A percentile compares a stretch with the other conserved stretches of the same genome.
phyloP scores from a whole-genome alignment of 1,284 basidiomycete genomes.

The Melanopsichium pennsylvanicum region DNA sequence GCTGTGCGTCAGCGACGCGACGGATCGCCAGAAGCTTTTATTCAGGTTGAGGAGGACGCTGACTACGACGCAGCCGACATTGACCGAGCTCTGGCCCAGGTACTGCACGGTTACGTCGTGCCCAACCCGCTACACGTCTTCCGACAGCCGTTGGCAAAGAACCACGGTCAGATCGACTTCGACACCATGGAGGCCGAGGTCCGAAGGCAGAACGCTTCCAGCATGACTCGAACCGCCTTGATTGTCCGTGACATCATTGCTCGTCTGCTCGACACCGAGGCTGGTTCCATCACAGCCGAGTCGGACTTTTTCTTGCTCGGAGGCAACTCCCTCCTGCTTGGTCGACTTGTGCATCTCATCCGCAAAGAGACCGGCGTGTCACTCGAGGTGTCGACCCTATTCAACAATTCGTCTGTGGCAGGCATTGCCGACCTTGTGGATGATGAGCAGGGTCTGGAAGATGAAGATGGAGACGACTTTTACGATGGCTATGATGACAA shows the following conservation, averaged over 20 bases:
- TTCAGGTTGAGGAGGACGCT: conserved; percentile 65
- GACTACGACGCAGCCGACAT: conserved; percentile 65
- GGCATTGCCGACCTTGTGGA: conserved; percentile 63
- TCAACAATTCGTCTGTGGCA: conserved; percentile 64
- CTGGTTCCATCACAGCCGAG: conserved; percentile 65
- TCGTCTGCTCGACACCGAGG: conserved; percentile 63
- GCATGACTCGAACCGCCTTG: conserved; percentile 63
- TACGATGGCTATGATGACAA: conserved; percentile 64
- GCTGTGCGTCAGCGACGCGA: conserved; percentile 64
- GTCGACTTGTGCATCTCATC: conserved; percentile 63
- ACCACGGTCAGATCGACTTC: conserved; percentile 63
- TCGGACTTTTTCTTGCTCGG: conserved; percentile 66
- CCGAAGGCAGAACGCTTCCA: conserved; percentile 62
- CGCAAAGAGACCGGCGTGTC: conserved; percentile 65
- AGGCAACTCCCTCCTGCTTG: conserved; percentile 64
- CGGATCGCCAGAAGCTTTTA: conserved; percentile 64
- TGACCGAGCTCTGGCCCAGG: conserved; percentile 64
- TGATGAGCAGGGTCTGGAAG: conserved; percentile 56
- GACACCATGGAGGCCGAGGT: conserved; percentile 66
- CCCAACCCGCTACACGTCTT: conserved; percentile 66
- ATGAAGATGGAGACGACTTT: conserved; percentile 54
- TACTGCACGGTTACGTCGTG: conserved; percentile 65
- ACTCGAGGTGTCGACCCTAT: conserved; percentile 63
- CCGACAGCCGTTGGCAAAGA: conserved; percentile 63
- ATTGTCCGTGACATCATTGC: conserved; percentile 65